phyloP scores from a whole-genome alignment of 2,329 filamentous ascomycete genomes.

The Verticillium alfalfae region DNA sequence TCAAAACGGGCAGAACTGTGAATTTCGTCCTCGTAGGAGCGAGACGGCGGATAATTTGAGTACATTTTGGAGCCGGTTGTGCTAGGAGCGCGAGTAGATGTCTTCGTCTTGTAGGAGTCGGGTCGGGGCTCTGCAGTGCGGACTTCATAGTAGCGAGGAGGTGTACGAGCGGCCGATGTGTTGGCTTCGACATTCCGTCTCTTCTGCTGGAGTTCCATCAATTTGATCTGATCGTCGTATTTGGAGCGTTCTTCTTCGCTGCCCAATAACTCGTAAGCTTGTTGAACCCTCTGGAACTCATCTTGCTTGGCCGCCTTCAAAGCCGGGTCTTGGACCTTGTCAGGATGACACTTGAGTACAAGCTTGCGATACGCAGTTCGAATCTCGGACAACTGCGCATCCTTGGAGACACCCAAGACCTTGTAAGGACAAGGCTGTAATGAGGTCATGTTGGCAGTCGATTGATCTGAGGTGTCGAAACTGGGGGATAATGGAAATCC shows the following conservation, averaged over 20 bases:
- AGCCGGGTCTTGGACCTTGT: slow-evolving; percentile 77
- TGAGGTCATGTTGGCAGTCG: slow-evolving; percentile 36
- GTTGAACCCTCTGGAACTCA: slow-evolving; percentile 87
- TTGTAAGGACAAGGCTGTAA: slow-evolving; percentile 71
- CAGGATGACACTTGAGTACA: slow-evolving; percentile 82
- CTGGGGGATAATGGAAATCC: background rate
- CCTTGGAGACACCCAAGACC: slow-evolving; percentile 66
- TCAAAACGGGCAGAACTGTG: slow-evolving; percentile 34
- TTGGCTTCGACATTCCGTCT: slow-evolving; percentile 28
- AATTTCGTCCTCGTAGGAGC: background rate
- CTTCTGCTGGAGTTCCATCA: slow-evolving; percentile 57
- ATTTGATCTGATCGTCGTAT: slow-evolving; percentile 71
- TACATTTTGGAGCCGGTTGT: slow-evolving; percentile 16
- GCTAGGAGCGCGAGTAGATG: slow-evolving; percentile 12
- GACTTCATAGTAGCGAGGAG: slow-evolving; percentile 34
- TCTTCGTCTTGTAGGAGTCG: slow-evolving; percentile 30
- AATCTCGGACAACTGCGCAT: slow-evolving; percentile 67
- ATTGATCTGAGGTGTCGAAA: background rate
- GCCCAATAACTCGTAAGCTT: slow-evolving; percentile 85
- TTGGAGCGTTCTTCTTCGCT: slow-evolving; percentile 66
- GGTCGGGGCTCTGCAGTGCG: slow-evolving; percentile 44
- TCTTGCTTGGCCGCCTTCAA: slow-evolving; percentile 74
- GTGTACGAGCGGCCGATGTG: slow-evolving; percentile 35
- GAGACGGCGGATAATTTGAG: background rate
- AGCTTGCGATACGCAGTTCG: slow-evolving; percentile 79